phyloP scores from a whole-genome alignment of 2,329 filamentous ascomycete species.

The Aspergillus transmontanensis region DNA sequence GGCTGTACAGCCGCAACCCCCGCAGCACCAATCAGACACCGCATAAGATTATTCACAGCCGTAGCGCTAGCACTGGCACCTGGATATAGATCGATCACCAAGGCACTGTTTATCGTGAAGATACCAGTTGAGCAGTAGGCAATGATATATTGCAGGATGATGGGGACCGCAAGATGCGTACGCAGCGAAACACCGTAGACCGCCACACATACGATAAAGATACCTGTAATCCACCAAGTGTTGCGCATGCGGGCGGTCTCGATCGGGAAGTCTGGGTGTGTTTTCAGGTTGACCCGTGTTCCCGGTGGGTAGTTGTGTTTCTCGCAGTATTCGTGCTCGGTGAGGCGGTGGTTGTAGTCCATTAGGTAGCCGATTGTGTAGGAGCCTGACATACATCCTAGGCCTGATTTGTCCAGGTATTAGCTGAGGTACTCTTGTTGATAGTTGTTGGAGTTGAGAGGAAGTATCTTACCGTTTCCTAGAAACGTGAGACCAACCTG shows the following conservation, averaged over 20 bases:
- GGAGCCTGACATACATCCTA: neutral
- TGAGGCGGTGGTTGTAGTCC: neutral
- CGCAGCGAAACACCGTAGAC: neutral
- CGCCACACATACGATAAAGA: neutral
- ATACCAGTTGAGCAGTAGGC: neutral
- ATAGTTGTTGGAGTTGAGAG: neutral
- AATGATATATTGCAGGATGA: neutral
- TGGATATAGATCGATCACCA: neutral
- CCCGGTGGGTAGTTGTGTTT: neutral
- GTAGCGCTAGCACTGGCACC: neutral
- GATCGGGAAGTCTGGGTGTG: neutral
- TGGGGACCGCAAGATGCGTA: neutral
- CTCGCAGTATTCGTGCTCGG: neutral
- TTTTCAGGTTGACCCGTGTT: neutral
- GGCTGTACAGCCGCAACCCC: neutral
- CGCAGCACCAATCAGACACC: neutral
- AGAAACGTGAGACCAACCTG: neutral
- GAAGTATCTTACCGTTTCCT: neutral
- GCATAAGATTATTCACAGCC: neutral
- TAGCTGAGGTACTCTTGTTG: neutral
- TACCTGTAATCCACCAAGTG: neutral
- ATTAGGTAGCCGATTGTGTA: neutral
- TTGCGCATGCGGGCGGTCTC: neutral
- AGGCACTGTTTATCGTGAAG: neutral
- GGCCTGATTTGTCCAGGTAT: neutral